phyloP scores from a whole-genome alignment of 2,329 filamentous ascomycete genomes.

The Metarhizium album region DNA sequence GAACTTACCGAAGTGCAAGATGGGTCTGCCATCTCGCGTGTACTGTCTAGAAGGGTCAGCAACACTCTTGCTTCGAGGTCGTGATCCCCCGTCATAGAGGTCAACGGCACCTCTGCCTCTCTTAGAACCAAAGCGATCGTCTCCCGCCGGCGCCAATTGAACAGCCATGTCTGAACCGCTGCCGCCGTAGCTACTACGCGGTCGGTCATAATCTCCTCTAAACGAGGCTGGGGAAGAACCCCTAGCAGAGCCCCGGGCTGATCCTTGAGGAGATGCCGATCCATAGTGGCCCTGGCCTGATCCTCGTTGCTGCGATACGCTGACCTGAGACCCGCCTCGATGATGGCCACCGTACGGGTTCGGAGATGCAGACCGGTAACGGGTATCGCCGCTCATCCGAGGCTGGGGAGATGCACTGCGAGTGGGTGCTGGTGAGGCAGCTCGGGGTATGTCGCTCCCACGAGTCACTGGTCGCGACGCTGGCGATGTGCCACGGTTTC shows the following conservation, averaged over 20 bases:
- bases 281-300: constrained; percentile 41
- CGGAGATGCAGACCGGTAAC: constrained; percentile 45
- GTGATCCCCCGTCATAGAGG: constrained; percentile 42
- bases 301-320: constrained; percentile 31
- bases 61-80: constrained; percentile 69
- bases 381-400: constrained; percentile 35
- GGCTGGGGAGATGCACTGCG: constrained; percentile 55
- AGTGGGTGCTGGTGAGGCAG: constrained; percentile 57
- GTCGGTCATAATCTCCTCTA: constrained; percentile 33
- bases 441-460: constrained; percentile 46
- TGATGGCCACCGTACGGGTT: constrained; percentile 46
- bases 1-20: constrained; percentile 85
- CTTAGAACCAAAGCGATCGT: constrained; percentile 49
- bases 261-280: constrained; percentile 39
- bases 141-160: constrained; percentile 48
- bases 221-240: constrained; percentile 38
- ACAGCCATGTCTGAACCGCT: constrained; percentile 51
- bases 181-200: constrained; percentile 37
- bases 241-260: constrained; percentile 30
- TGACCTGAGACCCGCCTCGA: constrained; percentile 26
- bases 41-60: constrained; percentile 74
- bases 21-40: constrained; percentile 74
- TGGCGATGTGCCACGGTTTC: constrained; percentile 21
- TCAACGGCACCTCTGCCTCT: constrained; percentile 43
- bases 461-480: constrained; percentile 49